phyloP scores from a whole-genome alignment of 352 stramenopile species.

The Halophytophthora polymorphica region DNA sequence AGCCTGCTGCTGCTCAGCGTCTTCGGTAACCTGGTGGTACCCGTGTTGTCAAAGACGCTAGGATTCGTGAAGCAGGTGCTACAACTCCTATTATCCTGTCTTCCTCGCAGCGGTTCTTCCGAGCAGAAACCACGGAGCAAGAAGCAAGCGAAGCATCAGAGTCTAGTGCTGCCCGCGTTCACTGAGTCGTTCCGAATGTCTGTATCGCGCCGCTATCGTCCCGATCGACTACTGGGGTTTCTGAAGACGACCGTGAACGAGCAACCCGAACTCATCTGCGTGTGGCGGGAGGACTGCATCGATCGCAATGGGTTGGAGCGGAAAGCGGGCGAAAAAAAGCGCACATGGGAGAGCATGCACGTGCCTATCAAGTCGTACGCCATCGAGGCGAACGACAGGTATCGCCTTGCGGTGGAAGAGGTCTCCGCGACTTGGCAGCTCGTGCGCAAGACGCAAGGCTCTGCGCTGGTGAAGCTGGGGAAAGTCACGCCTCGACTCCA shows the following conservation, averaged over 20 bases:
- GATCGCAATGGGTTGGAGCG: slow-evolving; percentile 27
- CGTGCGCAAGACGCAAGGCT: slow-evolving; percentile 7
- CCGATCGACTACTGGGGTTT: slow-evolving; percentile 35
- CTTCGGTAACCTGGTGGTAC: slow-evolving; percentile 23
- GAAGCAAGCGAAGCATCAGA: slow-evolving; percentile 11
- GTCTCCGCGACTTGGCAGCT: slow-evolving; percentile 18
- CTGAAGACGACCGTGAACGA: slow-evolving; percentile 25
- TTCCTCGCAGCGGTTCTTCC: no score
- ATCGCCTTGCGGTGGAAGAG: slow-evolving; percentile 28
- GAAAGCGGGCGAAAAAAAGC: slow-evolving; percentile 31
- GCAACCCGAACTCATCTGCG: slow-evolving; percentile 47
- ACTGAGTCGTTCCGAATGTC: slow-evolving; percentile 40
- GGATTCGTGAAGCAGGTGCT: slow-evolving; percentile 13
- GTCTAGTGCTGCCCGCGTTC: slow-evolving; percentile 37
- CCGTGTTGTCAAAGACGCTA: slow-evolving; percentile 22
- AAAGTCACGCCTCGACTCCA: slow-evolving; percentile 10
- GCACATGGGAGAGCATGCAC: slow-evolving; percentile 66
- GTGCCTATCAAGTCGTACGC: slow-evolving; percentile 56
- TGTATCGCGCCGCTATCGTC: slow-evolving; percentile 20
- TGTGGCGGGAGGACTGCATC: slow-evolving; percentile 48
- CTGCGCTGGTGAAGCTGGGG: slow-evolving; percentile 8
- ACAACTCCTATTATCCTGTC: no score
- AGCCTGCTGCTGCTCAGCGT: slow-evolving; percentile 37
- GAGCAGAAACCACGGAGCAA: not conserved
- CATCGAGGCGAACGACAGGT: slow-evolving; percentile 61